Percentiles rank a stretch among this genome's conserved stretches.
These are phyloP conservation scores for Tilletia caries DNA, from an alignment of 1,284 basidiomycete genomes.

Conservation along the genomic window DNA sequence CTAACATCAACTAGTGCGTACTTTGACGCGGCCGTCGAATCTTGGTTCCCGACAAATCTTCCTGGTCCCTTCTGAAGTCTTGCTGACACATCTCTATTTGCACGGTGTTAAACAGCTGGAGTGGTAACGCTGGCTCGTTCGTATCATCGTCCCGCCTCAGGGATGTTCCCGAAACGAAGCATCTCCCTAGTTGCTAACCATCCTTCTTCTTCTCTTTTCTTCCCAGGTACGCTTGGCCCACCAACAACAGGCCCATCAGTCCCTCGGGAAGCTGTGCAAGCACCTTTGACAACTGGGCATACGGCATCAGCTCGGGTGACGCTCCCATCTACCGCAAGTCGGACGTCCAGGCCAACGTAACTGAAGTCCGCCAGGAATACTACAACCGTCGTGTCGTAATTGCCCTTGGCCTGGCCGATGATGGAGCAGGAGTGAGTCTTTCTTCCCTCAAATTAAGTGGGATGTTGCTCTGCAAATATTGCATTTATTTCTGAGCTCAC, in stretches of 20 bases:
- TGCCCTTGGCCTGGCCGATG: slow-evolving; percentile 12
- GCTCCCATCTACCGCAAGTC: slow-evolving; percentile 16
- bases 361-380: slow-evolving; percentile 12
- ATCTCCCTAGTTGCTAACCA: no score
- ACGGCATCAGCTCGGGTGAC: slow-evolving; percentile 17
- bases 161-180: no score
- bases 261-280: slow-evolving; percentile 10
- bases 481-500: no score
- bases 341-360: slow-evolving; percentile 10
- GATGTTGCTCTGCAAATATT: no score
- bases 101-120: slow-evolving; percentile 23
- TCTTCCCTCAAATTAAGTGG: no score
- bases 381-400: slow-evolving; percentile 5
- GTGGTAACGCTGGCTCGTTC: slow-evolving; percentile 29
- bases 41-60: neutral
- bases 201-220: slow-evolving; percentile 8
- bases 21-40: no score
- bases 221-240: slow-evolving; percentile 20
- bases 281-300: slow-evolving; percentile 20
- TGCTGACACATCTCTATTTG: no score
- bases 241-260: slow-evolving; percentile 13
- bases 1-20: slow-evolving; percentile 17
- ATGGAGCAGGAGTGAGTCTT: slow-evolving; percentile 9
- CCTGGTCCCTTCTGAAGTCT: no score
- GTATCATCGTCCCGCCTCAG: no score